These are phyloP conservation scores for Verticillium alfalfae DNA, from an alignment of 2,329 filamentous ascomycete species.

Conservation along the genomic window DNA sequence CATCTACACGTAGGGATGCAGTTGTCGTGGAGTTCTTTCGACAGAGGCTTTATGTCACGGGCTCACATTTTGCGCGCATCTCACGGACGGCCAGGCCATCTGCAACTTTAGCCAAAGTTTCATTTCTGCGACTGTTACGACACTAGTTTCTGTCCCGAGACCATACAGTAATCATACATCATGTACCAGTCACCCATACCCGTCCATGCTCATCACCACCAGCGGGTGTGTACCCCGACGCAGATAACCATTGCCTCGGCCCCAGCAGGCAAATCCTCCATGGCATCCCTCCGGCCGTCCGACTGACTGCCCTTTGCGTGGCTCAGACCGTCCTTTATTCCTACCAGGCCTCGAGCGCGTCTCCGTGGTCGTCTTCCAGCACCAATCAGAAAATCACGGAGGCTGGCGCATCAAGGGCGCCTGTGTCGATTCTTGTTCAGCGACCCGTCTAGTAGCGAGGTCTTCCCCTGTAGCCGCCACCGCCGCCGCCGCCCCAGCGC, in stretches of 20 bases:
- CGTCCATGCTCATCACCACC: neutral
- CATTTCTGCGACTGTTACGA: too few relatives aligned
- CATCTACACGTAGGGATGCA: too few relatives aligned
- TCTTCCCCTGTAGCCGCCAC: neutral
- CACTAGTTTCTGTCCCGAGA: too few relatives aligned
- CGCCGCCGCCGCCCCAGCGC: conserved; percentile 9
- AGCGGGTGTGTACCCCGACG: neutral
- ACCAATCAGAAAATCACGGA: neutral
- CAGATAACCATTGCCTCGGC: neutral
- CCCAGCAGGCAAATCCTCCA: neutral
- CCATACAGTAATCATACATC: neutral
- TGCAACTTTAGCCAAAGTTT: too few relatives aligned
- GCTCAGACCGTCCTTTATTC: neutral
- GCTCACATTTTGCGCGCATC: too few relatives aligned
- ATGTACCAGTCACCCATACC: neutral
- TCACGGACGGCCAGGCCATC: too few relatives aligned
- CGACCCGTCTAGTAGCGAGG: conserved; percentile 3
- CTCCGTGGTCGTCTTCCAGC: neutral
- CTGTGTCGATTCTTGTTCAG: neutral
- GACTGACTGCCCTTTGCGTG: neutral
- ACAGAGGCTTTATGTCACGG: too few relatives aligned
- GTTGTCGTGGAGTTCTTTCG: too few relatives aligned
- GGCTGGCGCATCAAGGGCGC: neutral
- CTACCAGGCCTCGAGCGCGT: neutral
- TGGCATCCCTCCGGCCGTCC: neutral